Conservation (phyloP, 2,329 filamentous ascomycete genomes). For the Knufia fluminis region DNA sequence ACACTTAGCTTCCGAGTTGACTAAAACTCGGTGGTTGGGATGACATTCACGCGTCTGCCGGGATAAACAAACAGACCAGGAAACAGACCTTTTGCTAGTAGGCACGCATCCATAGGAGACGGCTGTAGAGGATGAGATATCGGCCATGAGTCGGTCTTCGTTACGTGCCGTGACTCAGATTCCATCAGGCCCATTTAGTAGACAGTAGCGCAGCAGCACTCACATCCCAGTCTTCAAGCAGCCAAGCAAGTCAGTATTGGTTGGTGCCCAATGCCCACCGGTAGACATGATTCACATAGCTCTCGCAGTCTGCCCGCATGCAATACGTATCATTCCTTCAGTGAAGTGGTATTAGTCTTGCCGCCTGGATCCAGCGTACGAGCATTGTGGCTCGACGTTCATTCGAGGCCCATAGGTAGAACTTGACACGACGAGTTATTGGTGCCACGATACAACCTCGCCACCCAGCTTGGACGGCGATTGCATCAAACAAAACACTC, state of each 20-base stretch:
- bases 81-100: too few relatives aligned
- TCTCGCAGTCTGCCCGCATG: not conserved
- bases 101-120: too few relatives aligned
- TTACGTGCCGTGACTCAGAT: too few relatives aligned
- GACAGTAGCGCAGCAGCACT: not conserved
- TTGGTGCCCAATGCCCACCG: not conserved
- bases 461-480: not conserved
- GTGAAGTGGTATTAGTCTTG: not conserved
- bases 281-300: not conserved
- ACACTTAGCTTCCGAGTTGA: not conserved
- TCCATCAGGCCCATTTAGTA: too few relatives aligned
- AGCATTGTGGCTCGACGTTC: not conserved
- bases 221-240: not conserved
- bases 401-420: not conserved
- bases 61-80: too few relatives aligned
- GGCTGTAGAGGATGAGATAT: too few relatives aligned
- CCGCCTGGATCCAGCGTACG: too few relatives aligned
- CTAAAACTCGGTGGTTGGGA: too few relatives aligned
- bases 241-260: not conserved
- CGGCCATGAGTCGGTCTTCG: too few relatives aligned
- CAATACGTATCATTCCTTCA: not conserved
- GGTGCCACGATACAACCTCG: constrained; percentile 2
- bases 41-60: too few relatives aligned
- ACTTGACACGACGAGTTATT: not conserved
- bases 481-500: not conserved